Percentiles rank a stretch among this genome's conserved stretches.
Conservation (phyloP, 768 basidiomycete species). For the Leccinum olivaceopallidum region DNA sequence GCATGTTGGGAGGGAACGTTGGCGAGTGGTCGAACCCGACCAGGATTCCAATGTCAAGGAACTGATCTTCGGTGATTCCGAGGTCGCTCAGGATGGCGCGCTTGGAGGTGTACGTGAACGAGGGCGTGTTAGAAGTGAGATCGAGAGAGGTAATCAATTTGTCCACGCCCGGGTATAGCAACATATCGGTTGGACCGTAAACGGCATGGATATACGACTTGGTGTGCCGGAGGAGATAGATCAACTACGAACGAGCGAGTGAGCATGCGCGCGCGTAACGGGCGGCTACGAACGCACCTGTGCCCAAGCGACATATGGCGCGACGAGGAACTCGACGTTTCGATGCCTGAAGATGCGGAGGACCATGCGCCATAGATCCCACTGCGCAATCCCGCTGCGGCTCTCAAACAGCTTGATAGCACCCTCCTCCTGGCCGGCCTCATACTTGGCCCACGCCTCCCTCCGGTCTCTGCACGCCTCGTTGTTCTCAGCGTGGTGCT, state of each 20-base stretch:
- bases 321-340: constrained; percentile 94
- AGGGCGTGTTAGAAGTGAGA: constrained; percentile 61
- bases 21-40: constrained; percentile 84
- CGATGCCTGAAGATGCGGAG: constrained; percentile 91
- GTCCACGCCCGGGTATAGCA: constrained; percentile 87
- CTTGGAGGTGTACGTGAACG: constrained; percentile 87
- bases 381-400: constrained; percentile 68
- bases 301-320: constrained; percentile 94
- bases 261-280: background rate
- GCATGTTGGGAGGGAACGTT: constrained; percentile 78
- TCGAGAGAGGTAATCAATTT: constrained; percentile 90
- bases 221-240: constrained; percentile 91
- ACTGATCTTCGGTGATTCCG: constrained; percentile 80
- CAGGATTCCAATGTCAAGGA: constrained; percentile 91
- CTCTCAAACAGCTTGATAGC: constrained; percentile 85
- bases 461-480: constrained; percentile 75
- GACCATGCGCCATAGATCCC: constrained; percentile 95
- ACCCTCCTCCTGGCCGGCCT: constrained; percentile 86
- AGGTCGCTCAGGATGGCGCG: constrained; percentile 66
- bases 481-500: constrained; percentile 53
- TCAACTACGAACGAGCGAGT: constrained; percentile 56
- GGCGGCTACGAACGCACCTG: constrained; percentile 63
- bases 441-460: constrained; percentile 93
- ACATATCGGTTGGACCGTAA: constrained; percentile 85
- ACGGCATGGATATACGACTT: constrained; percentile 95